Evolutionary conservation across 2,329 filamentous ascomycete genomes (phyloP), one percentile per base, ranked within the genome.

Genomic region (Dothiorella sarmentorum): DNA sequence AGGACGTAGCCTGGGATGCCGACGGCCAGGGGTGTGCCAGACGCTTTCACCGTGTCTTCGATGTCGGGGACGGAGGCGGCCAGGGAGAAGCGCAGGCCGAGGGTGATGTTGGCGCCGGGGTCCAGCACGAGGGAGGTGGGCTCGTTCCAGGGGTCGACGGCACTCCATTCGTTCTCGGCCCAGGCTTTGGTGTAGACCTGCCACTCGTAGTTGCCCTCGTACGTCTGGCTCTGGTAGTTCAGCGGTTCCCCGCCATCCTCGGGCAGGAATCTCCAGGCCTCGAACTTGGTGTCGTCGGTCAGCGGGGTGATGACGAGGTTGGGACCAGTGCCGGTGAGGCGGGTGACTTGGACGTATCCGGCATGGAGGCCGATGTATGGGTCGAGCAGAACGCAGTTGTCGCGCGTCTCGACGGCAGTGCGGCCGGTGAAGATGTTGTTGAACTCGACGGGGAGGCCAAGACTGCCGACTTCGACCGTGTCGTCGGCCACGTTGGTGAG

Each of bases 131-230:
- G 70, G 0, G 82, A 82, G 0, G 79, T 80, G 0, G 82, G 75
- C 2, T 68, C 37, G 63, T 85, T 86, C 84, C 84, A 86, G 0
- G 83, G 82, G 2, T 72, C 65, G 0, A 68, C 71, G 0, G 59
- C 65, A 1, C 71, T 74, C 83, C 83, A 86, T 63, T 85, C 82
- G 0, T 77, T 78, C 60, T 84, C 79, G 0, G 80, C 80, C 69
- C 77, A 85, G 0, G 82, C 82, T 58, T 77, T 74, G 11, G 75
- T 79, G 53, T 82, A 73, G 0, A 80, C 75, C 63, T 84, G 79
- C 82, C 82, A 86, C 62, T 84, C 82, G 60, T 85, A 86, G 61
- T 82, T 78, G 0, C 82, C 83, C 63, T 86, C 83, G 60, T 82
- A 86, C 0, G 78, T 81, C 62, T 85, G 82, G 44, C 77, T 80